Conservation (phyloP, 148 eudicot genomes). For the Chenopodium berlandieri region DNA sequence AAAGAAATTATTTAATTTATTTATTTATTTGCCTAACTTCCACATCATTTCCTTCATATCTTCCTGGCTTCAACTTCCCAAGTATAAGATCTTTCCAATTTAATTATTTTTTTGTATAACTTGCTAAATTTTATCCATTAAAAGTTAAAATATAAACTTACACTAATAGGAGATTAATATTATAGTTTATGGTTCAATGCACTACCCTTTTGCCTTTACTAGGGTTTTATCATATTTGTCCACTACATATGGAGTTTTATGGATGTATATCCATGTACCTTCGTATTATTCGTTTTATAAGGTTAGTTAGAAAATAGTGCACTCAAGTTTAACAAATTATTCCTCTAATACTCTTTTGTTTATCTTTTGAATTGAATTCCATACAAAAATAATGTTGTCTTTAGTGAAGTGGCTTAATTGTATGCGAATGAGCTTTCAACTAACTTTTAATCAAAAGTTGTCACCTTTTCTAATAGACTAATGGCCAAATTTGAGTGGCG, state of each 20-base stretch:
- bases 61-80: constrained; percentile 25
- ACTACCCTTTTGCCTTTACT: constrained; percentile 15
- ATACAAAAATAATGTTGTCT: no score
- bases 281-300: not conserved
- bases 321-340: not conserved
- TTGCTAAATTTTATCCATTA: constrained; percentile 6
- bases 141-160: constrained; percentile 11
- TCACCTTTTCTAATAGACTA: no score
- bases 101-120: not conserved
- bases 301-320: constrained; percentile 2
- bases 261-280: constrained; percentile 10
- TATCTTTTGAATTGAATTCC: no score
- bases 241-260: not conserved
- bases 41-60: constrained; percentile 15
- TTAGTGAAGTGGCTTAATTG: no score
- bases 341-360: not conserved
- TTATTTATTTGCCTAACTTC: constrained; percentile 6
- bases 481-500: no score
- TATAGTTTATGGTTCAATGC: constrained; percentile 22
- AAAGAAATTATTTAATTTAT: no score
- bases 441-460: no score
- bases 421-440: no score
- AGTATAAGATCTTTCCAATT: constrained; percentile 21
- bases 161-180: constrained; percentile 8
- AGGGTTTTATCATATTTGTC: constrained; percentile 23